Base-by-base conservation (phyloP, 208 protist genomes). In the Leptomonas pyrrhocoris region DNA sequence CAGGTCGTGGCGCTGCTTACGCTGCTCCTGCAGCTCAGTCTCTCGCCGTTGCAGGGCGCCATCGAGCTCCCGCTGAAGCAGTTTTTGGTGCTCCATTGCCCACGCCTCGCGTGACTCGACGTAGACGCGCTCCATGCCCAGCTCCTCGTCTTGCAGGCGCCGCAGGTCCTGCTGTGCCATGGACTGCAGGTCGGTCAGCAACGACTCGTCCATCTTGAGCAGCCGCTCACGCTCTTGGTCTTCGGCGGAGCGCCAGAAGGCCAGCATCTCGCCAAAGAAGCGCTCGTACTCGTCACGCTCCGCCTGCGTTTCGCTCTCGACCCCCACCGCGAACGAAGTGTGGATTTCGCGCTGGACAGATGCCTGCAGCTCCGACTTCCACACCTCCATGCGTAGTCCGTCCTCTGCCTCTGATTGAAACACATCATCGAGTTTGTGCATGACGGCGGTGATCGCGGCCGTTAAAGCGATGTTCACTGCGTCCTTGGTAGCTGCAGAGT, bases 141-240 rank as follows among this genome's bases (percentile, higher is more conserved):
- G 75, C 36, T 90, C 86, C 61, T 95, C 87, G 23, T 74, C 74
- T 43, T 90, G 90, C 16, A 95, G 62, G 3, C 75, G 80, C 49
- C 74, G 40, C 68, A 95, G 48, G 63, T 95, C 87, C 64, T 92
- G 80, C 55, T 93, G 79, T 8, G 86, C 80, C 63, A 88, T 82
- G 3, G 64, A 46, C 66, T 90, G 71, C 63, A 92, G 28, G 49
- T 95, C 90, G 19, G 74, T 56, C n/a, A 95, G 51, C 36, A 95
- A 62, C 15, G 76, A 28, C 51, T 95, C 90, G 57, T 95, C 90
- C 77, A 93, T 90, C 60, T 90, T 86, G n/a, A 83, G 73, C n/a
- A 89, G 60, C 2, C 78, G 77, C 18, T 84, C 79, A n/a, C 83
- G 74, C 75, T 90, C 75, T 48, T 88, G 72, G 19, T 80, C 78